Conservation (phyloP, 352 stramenopile genomes). For the Phytopythium montanum region DNA sequence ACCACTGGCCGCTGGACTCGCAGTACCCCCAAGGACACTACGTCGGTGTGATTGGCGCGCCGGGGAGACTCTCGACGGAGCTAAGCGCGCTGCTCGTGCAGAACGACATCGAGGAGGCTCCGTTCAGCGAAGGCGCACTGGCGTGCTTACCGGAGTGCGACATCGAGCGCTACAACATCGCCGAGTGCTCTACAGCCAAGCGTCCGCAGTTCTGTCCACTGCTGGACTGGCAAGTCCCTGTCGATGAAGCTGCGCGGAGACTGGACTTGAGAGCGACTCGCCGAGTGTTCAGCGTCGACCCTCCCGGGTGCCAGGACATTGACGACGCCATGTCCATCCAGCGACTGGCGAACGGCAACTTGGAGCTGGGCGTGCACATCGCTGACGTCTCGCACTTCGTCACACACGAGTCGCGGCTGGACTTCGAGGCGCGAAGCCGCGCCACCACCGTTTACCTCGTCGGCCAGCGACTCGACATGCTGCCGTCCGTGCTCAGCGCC, state of each 20-base stretch:
- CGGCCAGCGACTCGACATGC: conserved; percentile 92
- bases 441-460: conserved; percentile 98
- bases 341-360: conserved; percentile 67
- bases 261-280: conserved; percentile 69
- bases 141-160: conserved; percentile 79
- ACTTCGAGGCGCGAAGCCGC: conserved; percentile 90
- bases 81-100: conserved; percentile 79
- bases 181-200: conserved; percentile 77
- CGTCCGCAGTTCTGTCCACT: conserved; percentile 43
- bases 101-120: conserved; percentile 76
- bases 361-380: conserved; percentile 98
- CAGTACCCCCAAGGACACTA: conserved; percentile 83
- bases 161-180: conserved; percentile 56
- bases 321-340: conserved; percentile 89
- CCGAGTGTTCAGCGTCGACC: conserved; percentile 89
- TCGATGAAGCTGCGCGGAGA: conserved; percentile 40
- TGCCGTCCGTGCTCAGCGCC: conserved; percentile 84
- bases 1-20: conserved; percentile 73
- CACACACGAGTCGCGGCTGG: conserved; percentile 91
- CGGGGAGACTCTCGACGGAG: conserved; percentile 69
- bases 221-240: conserved; percentile 66
- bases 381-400: conserved; percentile 99
- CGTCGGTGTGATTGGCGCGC: conserved; percentile 59
- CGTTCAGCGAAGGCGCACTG: conserved; percentile 83
- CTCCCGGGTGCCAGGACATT: conserved; percentile 88